Evolutionary conservation across 2,329 filamentous ascomycete species (phyloP).

Genomic region (Penicillium freii): DNA sequence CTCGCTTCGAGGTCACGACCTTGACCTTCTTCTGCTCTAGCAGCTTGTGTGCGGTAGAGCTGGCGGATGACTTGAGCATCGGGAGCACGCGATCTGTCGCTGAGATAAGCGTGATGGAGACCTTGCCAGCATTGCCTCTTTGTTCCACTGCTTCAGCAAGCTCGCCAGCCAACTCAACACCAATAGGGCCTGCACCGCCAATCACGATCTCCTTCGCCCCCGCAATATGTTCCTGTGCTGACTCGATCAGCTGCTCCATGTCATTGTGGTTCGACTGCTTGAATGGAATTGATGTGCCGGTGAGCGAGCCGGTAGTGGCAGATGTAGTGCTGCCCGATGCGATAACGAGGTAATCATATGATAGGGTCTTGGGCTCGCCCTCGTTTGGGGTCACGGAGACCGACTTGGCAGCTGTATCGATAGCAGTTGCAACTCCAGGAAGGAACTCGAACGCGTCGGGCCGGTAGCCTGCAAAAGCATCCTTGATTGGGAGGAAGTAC

Average conservation of each 20-base stretch:
- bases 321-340: constrained; percentile 54
- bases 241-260: constrained; percentile 33
- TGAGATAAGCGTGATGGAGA: constrained; percentile 39
- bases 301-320: constrained; percentile 36
- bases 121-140: constrained; percentile 35
- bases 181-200: constrained; percentile 50
- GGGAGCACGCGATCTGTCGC: constrained; percentile 30
- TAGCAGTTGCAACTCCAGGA: constrained; percentile 48
- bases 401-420: constrained; percentile 46
- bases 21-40: constrained; percentile 51
- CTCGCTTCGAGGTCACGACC: constrained; percentile 38
- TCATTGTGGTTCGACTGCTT: constrained; percentile 44
- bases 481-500: constrained; percentile 50
- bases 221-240: constrained; percentile 36
- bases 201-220: constrained; percentile 48
- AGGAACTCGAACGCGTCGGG: constrained; percentile 51
- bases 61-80: constrained; percentile 29
- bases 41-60: constrained; percentile 45
- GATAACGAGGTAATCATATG: constrained; percentile 57
- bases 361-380: constrained; percentile 30
- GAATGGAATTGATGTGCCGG: constrained; percentile 37
- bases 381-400: constrained; percentile 45
- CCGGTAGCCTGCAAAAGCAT: constrained; percentile 52
- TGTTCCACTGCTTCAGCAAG: constrained; percentile 41
- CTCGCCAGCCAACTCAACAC: constrained; percentile 52